phyloP scores from a whole-genome alignment of 1,284 basidiomycete species.

The Apiotrichum mycotoxinovorans region DNA sequence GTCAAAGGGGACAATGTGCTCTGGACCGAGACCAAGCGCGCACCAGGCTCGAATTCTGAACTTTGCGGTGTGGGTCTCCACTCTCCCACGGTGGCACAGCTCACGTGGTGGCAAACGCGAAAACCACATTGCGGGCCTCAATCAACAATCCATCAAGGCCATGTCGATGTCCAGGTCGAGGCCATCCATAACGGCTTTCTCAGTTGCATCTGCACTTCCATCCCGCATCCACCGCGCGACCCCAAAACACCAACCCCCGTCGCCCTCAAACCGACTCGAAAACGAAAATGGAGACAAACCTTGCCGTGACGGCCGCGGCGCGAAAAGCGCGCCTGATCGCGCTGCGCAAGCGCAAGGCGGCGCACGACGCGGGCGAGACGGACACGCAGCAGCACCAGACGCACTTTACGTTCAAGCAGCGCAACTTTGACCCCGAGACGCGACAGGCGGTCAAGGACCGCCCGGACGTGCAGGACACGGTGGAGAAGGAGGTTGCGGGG shows the following conservation, averaged over 20 bases:
- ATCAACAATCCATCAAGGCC: too few species aligned
- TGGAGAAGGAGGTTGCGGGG: constrained; percentile 80
- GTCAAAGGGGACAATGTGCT: neutral
- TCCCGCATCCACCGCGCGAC: neutral
- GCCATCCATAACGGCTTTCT: too few species aligned
- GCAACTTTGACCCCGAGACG: constrained; percentile 82
- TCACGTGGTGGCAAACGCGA: neutral
- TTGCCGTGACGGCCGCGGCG: constrained; percentile 77
- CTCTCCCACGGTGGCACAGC: constrained; percentile 28
- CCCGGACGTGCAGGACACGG: constrained; percentile 65
- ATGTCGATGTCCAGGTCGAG: too few species aligned
- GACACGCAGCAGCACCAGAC: constrained; percentile 39
- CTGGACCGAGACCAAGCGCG: neutral
- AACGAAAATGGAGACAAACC: constrained; percentile 62
- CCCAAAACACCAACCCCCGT: neutral
- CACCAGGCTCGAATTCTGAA: constrained; percentile 20
- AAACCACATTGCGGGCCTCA: neutral
- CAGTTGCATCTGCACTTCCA: too few species aligned
- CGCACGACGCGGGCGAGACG: constrained; percentile 50
- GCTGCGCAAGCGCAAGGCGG: constrained; percentile 71
- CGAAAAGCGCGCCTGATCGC: constrained; percentile 80
- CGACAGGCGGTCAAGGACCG: constrained; percentile 61
- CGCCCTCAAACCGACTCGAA: neutral
- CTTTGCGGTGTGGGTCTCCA: constrained; percentile 4
- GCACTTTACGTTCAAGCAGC: constrained; percentile 62